Conservation (phyloP, 495 filamentous ascomycete species). For the Aspergillus haitiensis region DNA sequence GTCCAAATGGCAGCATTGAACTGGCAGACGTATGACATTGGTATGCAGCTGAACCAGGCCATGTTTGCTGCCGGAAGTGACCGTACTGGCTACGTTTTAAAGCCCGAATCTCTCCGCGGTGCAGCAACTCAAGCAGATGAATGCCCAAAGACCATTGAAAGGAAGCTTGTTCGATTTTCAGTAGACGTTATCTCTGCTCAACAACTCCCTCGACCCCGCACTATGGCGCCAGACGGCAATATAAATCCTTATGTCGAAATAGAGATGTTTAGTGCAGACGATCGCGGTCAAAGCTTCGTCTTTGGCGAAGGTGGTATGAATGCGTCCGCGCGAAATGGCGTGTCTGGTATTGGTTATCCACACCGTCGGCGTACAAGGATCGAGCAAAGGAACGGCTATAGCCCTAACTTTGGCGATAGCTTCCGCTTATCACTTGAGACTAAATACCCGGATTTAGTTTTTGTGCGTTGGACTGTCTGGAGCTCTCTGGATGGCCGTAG, state of each 20-base stretch:
- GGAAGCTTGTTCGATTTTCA: constrained; percentile 76
- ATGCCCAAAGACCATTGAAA: constrained; percentile 47
- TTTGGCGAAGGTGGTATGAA: constrained; percentile 68
- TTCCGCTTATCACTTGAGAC: constrained; percentile 79
- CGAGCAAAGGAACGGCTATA: constrained; percentile 84
- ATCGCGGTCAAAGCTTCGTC: constrained; percentile 68
- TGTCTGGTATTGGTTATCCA: constrained; percentile 71
- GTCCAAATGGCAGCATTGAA: constrained; percentile 97
- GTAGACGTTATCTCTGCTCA: constrained; percentile 92
- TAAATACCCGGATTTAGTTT: constrained; percentile 88
- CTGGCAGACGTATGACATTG: constrained; percentile 96
- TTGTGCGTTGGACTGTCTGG: constrained; percentile 90
- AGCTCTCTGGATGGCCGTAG: constrained; percentile 69
- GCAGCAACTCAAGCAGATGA: constrained; percentile 45
- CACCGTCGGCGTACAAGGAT: constrained; percentile 76
- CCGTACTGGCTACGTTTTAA: constrained; percentile 87
- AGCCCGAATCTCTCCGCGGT: constrained; percentile 78
- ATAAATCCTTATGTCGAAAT: constrained; percentile 94
- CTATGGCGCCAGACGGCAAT: constrained; percentile 64
- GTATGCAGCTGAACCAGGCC: constrained; percentile 93
- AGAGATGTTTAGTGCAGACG: constrained; percentile 91
- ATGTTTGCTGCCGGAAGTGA: constrained; percentile 96
- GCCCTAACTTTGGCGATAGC: constrained; percentile 76
- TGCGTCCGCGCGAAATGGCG: constrained; percentile 65
- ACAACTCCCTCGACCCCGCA: constrained; percentile 81